Evolutionary conservation across 148 eudicot genomes (phyloP).

Genomic region (Silene conica): DNA sequence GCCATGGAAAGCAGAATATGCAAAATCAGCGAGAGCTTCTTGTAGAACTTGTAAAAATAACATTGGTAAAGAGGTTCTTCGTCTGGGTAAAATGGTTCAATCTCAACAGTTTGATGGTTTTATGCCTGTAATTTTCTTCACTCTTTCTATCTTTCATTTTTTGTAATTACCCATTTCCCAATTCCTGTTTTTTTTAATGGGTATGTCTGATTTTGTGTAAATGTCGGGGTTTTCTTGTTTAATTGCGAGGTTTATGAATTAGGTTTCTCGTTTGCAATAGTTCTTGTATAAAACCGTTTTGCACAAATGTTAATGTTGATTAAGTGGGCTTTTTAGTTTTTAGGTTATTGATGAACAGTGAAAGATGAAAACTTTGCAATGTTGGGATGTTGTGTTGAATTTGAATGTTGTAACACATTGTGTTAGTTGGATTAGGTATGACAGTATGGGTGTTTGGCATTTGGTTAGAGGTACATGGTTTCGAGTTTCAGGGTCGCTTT

Average conservation of each 20-base stretch:
- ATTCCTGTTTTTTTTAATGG: conserved; percentile 5
- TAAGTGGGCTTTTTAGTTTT: not conserved
- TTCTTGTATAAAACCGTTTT: too few species aligned
- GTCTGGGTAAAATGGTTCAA: conserved; percentile 95
- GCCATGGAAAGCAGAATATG: conserved; percentile 97
- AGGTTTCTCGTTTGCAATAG: not conserved
- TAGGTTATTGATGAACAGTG: not conserved
- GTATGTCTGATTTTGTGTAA: conserved; percentile 4
- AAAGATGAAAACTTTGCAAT: not conserved
- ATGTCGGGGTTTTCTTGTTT: not conserved
- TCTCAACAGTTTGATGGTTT: conserved; percentile 85
- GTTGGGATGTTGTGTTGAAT: not conserved
- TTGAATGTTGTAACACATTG: not conserved
- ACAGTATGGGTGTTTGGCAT: not conserved
- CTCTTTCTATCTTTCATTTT: not conserved
- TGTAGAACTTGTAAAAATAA: conserved; percentile 76
- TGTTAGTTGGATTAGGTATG: not conserved
- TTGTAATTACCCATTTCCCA: not conserved
- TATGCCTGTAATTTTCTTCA: conserved; percentile 67
- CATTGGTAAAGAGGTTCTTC: conserved; percentile 66
- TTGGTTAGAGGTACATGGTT: not conserved
- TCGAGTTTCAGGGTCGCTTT: not conserved
- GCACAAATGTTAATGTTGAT: not conserved
- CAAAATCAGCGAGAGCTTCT: conserved; percentile 83
- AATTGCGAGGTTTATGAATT: not conserved